Evolutionary conservation across 768 basidiomycete genomes (phyloP).

Genomic region (Auriculariales sp.): DNA sequence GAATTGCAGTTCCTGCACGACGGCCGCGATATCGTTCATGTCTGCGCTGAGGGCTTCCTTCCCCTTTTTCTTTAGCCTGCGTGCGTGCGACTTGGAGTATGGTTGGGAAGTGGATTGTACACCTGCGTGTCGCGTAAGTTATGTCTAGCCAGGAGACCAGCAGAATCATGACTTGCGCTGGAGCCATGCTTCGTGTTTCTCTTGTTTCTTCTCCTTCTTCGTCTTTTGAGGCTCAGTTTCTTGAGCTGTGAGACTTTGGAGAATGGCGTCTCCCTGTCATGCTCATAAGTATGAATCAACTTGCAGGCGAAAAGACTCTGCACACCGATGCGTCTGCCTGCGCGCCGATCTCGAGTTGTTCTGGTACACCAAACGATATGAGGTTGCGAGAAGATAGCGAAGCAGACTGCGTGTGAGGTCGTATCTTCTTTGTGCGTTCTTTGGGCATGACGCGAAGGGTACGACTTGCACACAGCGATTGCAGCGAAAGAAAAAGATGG

Average conservation of each 20-base stretch:
- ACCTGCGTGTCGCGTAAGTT: slow-evolving; percentile 16
- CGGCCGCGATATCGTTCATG: slow-evolving; percentile 20
- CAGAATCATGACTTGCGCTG: slow-evolving; percentile 32
- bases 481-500: too few species aligned
- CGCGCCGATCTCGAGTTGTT: not conserved
- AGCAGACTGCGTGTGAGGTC: not conserved
- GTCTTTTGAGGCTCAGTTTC: slow-evolving; percentile 15
- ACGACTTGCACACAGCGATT: too few species aligned
- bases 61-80: slow-evolving; percentile 56
- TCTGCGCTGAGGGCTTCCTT: slow-evolving; percentile 21
- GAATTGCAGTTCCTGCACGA: not conserved
- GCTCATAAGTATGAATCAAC: not conserved
- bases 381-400: not conserved
- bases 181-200: slow-evolving; percentile 55
- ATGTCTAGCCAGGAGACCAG: not conserved
- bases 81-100: slow-evolving; percentile 59
- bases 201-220: slow-evolving; percentile 55
- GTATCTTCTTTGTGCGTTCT: not conserved
- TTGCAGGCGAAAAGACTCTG: not conserved
- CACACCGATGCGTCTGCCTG: not conserved
- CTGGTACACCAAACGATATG: not conserved
- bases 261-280: slow-evolving; percentile 29
- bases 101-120: slow-evolving; percentile 35
- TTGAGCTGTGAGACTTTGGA: slow-evolving; percentile 18
- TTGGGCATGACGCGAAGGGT: too few species aligned